Evolutionary conservation across 176 grass and related monocot species (phyloP).

Genomic region (Olyra latifolia): DNA sequence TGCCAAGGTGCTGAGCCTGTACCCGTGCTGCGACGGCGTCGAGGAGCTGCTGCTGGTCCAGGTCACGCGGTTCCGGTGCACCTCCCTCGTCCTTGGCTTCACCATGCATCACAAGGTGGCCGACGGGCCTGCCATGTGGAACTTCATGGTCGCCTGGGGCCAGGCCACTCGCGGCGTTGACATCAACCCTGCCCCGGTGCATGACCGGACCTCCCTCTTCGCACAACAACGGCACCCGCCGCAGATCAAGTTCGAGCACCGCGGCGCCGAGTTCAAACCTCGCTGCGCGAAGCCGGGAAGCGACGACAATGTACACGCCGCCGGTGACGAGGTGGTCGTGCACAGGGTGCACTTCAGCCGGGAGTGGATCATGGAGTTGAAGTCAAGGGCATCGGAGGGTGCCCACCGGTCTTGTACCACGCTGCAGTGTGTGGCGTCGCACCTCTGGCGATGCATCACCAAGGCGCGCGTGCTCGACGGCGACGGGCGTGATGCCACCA

Average conservation of each 20-base stretch:
- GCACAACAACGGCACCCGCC: background rate
- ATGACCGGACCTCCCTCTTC: constrained; percentile 29
- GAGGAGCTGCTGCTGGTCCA: constrained; percentile 27
- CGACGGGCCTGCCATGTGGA: constrained; percentile 21
- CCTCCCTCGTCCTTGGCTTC: constrained; percentile 20
- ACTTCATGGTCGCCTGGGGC: constrained; percentile 37
- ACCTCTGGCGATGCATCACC: constrained; percentile 33
- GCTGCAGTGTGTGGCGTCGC: constrained; percentile 29
- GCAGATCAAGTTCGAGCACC: constrained; percentile 29
- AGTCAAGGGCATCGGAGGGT: constrained; percentile 3
- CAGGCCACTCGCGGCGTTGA: constrained; percentile 33
- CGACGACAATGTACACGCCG: background rate
- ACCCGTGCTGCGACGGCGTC: background rate
- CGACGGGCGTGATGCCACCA: background rate
- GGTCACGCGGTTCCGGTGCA: constrained; percentile 29
- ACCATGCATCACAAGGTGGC: constrained; percentile 32
- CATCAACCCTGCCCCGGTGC: constrained; percentile 12
- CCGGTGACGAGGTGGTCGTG: constrained; percentile 8
- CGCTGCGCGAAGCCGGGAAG: background rate
- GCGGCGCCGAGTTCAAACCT: constrained; percentile 37
- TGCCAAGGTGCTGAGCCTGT: background rate
- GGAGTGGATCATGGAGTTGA: constrained; percentile 30
- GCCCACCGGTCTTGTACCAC: constrained; percentile 29
- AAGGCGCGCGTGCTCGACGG: constrained; percentile 26
- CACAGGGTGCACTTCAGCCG: constrained; percentile 18